A percentile compares a stretch with the other conserved stretches of the same genome.
Evolutionary conservation across 2,329 filamentous ascomycete species (phyloP).

Genomic region (Hypoxylon sp.): DNA sequence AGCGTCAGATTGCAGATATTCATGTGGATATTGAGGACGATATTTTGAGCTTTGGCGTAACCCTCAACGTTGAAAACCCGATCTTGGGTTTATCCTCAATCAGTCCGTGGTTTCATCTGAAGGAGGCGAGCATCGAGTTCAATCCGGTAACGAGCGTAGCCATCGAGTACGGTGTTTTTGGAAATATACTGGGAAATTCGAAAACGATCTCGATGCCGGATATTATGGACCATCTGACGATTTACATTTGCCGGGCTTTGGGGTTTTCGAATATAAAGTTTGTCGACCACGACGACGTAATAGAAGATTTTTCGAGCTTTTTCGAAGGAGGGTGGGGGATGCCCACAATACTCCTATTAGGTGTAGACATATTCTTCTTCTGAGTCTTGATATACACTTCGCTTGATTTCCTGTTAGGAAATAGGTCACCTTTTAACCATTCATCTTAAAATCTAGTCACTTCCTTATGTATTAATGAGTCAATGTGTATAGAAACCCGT

Average conservation of each 20-base stretch:
- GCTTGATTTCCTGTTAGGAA: background rate
- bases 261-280: background rate
- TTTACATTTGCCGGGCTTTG: background rate
- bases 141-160: background rate
- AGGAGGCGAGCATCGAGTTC: background rate
- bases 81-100: background rate
- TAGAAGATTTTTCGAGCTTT: background rate
- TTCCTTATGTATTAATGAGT: background rate
- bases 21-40: background rate
- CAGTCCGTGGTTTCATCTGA: background rate
- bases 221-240: background rate
- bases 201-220: background rate
- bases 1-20: slow-evolving; percentile 9
- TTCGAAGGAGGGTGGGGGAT: background rate
- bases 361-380: background rate
- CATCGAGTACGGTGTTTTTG: background rate
- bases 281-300: background rate
- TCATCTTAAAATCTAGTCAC: background rate
- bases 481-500: background rate
- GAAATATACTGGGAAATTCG: background rate
- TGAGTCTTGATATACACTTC: background rate
- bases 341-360: background rate
- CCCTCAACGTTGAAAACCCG: slow-evolving; percentile 4
- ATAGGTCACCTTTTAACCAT: background rate
- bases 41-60: slow-evolving; percentile 4